A percentile compares a stretch with the other conserved stretches of the same genome.
Conservation (phyloP, 805 yeast species). For the Sungouiozyma intestinalis region DNA sequence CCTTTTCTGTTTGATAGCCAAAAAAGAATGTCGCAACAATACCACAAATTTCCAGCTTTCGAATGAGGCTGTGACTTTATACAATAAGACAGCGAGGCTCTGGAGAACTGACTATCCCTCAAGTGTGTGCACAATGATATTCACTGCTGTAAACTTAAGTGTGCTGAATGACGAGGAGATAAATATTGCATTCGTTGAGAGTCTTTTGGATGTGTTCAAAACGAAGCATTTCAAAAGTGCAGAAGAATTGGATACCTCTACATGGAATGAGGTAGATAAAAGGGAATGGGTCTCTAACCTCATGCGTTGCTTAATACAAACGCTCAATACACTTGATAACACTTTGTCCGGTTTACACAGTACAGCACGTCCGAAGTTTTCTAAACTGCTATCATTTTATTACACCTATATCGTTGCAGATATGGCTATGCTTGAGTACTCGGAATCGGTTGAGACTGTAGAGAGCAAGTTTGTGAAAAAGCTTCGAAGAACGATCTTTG, state of each 20-base stretch:
- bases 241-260: slow-evolving; percentile 14
- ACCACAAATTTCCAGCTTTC: slow-evolving; percentile 24
- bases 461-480: slow-evolving; percentile 29
- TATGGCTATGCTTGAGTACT: slow-evolving; percentile 11
- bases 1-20: slow-evolving; percentile 35
- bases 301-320: slow-evolving; percentile 35
- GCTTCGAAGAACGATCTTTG: slow-evolving; percentile 29
- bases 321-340: slow-evolving; percentile 37
- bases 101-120: slow-evolving; percentile 48
- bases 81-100: slow-evolving; percentile 36
- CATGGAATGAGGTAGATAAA: slow-evolving; percentile 39
- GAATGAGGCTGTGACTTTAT: slow-evolving; percentile 34
- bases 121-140: slow-evolving; percentile 39
- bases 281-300: slow-evolving; percentile 41
- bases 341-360: slow-evolving; percentile 34
- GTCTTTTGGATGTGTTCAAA: slow-evolving; percentile 27
- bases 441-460: slow-evolving; percentile 29
- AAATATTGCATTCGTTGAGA: slow-evolving; percentile 23
- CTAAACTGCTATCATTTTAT: slow-evolving; percentile 39
- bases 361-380: slow-evolving; percentile 45
- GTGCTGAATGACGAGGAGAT: slow-evolving; percentile 26
- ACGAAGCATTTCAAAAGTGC: slow-evolving; percentile 15
- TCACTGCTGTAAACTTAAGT: slow-evolving; percentile 38
- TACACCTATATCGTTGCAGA: slow-evolving; percentile 43
- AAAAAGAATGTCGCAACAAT: slow-evolving; percentile 24